Evolutionary conservation across 2,329 filamentous ascomycete genomes (phyloP).

Genomic region (Scedosporium dehoogii): DNA sequence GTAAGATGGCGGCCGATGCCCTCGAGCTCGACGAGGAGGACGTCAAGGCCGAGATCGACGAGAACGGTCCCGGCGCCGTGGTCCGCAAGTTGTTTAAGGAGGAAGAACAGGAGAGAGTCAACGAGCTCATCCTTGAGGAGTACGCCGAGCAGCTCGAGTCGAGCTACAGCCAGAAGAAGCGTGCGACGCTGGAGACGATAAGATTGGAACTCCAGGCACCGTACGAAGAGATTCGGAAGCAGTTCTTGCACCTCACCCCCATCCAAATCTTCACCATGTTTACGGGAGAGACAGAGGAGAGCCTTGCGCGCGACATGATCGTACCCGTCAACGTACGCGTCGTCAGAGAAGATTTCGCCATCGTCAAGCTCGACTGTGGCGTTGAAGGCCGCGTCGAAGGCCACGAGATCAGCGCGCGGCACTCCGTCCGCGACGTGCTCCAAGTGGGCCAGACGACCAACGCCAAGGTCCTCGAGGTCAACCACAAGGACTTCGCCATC

Average conservation of each 20-base stretch:
- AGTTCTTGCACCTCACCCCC: conserved; percentile 58
- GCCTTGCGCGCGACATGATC: conserved; percentile 82
- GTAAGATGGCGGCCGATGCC: conserved; percentile 97
- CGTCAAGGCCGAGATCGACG: conserved; percentile 86
- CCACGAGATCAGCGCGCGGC: conserved; percentile 67
- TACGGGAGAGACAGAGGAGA: conserved; percentile 82
- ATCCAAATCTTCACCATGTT: conserved; percentile 94
- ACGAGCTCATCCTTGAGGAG: conserved; percentile 91
- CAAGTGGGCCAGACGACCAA: conserved; percentile 74
- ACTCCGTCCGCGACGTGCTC: conserved; percentile 64
- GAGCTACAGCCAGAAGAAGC: conserved; percentile 89
- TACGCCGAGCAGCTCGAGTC: conserved; percentile 92
- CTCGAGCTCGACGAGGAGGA: conserved; percentile 96
- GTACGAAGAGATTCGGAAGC: conserved; percentile 85
- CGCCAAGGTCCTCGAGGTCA: conserved; percentile 79
- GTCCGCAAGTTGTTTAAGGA: conserved; percentile 93
- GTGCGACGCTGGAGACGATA: conserved; percentile 91
- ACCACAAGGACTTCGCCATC: conserved; percentile 74
- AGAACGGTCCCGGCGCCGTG: conserved; percentile 81
- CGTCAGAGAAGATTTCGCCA: conserved; percentile 85
- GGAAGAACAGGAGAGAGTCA: conserved; percentile 87
- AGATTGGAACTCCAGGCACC: conserved; percentile 85
- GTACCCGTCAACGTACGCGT: conserved; percentile 81
- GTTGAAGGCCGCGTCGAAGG: conserved; percentile 82
- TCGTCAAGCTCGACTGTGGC: conserved; percentile 87